Percentiles rank a stretch among this genome's conserved stretches.
phyloP scores from a whole-genome alignment of 2,329 filamentous ascomycete genomes.

The Furcasterigmium furcatum region DNA sequence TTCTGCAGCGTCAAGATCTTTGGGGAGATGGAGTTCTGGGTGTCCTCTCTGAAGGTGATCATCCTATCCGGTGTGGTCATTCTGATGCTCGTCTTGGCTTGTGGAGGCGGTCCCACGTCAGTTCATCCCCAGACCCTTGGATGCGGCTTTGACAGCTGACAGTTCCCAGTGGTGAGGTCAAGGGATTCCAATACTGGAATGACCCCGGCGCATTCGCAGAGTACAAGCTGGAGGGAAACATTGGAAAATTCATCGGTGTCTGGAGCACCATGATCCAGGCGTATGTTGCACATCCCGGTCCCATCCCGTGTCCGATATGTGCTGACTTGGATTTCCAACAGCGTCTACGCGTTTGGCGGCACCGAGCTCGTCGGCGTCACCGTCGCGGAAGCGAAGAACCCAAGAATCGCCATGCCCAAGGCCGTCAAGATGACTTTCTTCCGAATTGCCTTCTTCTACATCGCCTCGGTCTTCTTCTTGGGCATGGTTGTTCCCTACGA shows the following conservation, averaged over 20 bases:
- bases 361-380: conserved; percentile 76
- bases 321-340: too few species aligned
- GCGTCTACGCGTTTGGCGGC: conserved; percentile 74
- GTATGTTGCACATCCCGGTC: too few species aligned
- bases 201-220: conserved; percentile 50
- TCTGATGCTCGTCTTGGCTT: too few species aligned
- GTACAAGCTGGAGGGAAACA: conserved; percentile 29
- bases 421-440: conserved; percentile 79
- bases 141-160: too few species aligned
- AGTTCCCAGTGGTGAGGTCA: too few species aligned
- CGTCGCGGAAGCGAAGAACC: conserved; percentile 75
- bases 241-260: conserved; percentile 56
- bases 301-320: too few species aligned
- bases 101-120: too few species aligned
- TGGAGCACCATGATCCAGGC: conserved; percentile 72
- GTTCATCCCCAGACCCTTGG: too few species aligned
- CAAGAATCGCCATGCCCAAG: conserved; percentile 68
- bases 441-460: conserved; percentile 78
- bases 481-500: conserved; percentile 76
- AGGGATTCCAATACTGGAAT: conserved; percentile 64
- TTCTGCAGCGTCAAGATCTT: too few species aligned
- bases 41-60: too few species aligned
- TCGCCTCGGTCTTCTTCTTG: conserved; percentile 67
- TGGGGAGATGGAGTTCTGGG: too few species aligned
- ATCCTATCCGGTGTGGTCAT: too few species aligned